Conservation (phyloP, 1,284 basidiomycete species). For the Fomitopsis palustris region DNA sequence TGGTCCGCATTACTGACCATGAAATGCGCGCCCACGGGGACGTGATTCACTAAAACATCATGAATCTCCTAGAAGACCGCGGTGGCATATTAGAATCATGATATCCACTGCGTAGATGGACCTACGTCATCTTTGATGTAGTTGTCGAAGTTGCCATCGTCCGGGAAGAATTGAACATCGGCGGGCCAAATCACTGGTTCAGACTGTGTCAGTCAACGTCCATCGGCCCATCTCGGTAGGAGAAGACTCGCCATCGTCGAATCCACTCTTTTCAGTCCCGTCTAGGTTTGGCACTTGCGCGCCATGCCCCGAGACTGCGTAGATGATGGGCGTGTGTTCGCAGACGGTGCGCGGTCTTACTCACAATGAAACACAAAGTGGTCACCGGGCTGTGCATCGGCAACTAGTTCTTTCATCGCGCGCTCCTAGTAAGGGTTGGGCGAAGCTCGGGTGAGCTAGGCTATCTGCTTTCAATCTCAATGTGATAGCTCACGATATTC, state of each 20-base stretch:
- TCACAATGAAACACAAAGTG: conserved; percentile 24
- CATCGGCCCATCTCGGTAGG: too few relatives aligned
- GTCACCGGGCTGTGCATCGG: conserved; percentile 19
- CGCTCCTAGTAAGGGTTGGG: conserved; percentile 7
- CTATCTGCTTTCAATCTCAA: background rate
- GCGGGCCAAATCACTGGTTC: conserved; percentile 14
- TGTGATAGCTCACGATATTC: conserved; percentile 17
- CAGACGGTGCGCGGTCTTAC: background rate
- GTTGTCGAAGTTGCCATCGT: conserved; percentile 5
- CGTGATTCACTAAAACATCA: conserved; percentile 15
- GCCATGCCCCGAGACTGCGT: conserved; percentile 25
- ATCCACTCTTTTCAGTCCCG: conserved; percentile 20
- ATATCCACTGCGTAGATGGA: too few relatives aligned
- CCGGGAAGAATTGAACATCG: conserved; percentile 7
- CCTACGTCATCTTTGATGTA: conserved; percentile 16
- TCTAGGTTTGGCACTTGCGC: conserved; percentile 14
- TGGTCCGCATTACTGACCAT: conserved; percentile 18
- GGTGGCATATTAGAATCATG: background rate
- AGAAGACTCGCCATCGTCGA: conserved; percentile 20
- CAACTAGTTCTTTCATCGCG: conserved; percentile 20
- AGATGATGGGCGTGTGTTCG: background rate
- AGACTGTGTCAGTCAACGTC: background rate
- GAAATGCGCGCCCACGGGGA: conserved; percentile 16
- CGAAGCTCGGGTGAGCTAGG: background rate
- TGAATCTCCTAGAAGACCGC: conserved; percentile 1